A percentile compares a stretch with the other conserved stretches of the same genome.
Conservation (phyloP, 2,329 filamentous ascomycete genomes). For the Pyricularia pennisetigena region DNA sequence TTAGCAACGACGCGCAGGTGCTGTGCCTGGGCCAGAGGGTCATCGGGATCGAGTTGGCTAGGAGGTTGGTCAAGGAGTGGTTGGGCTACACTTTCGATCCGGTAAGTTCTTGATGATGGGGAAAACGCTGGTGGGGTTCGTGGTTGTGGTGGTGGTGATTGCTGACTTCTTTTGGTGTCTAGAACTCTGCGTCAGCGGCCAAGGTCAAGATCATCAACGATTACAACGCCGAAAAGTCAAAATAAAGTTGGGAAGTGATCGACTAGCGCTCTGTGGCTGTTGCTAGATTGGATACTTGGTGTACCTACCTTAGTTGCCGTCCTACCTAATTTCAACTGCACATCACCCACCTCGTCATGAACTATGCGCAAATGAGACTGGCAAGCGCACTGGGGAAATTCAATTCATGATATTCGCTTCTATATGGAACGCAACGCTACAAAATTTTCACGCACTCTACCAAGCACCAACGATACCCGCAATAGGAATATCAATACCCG, state of each 20-base stretch:
- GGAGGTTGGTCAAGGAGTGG: constrained; percentile 72
- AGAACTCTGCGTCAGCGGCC: constrained; percentile 44
- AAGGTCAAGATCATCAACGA: constrained; percentile 32
- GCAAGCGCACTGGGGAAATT: too few species aligned
- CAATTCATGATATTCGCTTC: not conserved
- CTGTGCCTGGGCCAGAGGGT: constrained; percentile 81
- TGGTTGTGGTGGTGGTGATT: not conserved
- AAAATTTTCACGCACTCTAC: too few species aligned
- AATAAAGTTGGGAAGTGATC: not conserved
- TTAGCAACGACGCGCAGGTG: constrained; percentile 72
- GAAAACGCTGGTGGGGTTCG: not conserved
- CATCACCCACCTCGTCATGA: not conserved
- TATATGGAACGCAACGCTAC: too few species aligned
- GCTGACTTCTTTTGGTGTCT: not conserved
- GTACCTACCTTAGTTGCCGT: too few species aligned
- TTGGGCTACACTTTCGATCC: constrained; percentile 70
- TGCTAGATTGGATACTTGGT: not conserved
- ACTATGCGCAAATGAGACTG: too few species aligned
- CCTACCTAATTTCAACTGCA: not conserved
- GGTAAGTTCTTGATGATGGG: not conserved
- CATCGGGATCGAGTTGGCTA: constrained; percentile 69
- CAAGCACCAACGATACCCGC: constrained; percentile 21
- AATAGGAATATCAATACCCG: constrained; percentile 55
- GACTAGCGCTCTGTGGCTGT: not conserved
- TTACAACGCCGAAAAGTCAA: constrained; percentile 14